A percentile compares a stretch with the other conserved stretches of the same genome.
These are phyloP conservation scores for Meripilus lineatus DNA, from an alignment of 1,284 basidiomycete species.

Conservation along the genomic window DNA sequence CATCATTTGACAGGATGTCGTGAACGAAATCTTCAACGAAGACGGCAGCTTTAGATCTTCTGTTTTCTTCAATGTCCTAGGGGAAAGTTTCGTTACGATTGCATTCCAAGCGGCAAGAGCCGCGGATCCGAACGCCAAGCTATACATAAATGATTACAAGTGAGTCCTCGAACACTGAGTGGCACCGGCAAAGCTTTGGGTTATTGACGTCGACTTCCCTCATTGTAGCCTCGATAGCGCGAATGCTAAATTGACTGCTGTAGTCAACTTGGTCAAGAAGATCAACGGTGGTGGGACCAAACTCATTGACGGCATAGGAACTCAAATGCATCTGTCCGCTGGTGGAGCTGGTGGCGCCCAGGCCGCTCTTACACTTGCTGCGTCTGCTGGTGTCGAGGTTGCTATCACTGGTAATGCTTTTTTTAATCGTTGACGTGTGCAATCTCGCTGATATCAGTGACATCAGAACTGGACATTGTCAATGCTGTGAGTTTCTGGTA, in stretches of 20 bases:
- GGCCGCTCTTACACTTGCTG: slow-evolving; percentile 31
- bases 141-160: slow-evolving; percentile 36
- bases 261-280: slow-evolving; percentile 29
- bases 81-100: slow-evolving; percentile 29
- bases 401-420: slow-evolving; percentile 40
- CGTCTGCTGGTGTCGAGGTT: slow-evolving; percentile 38
- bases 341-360: slow-evolving; percentile 35
- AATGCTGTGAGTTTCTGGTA: slow-evolving; percentile 15
- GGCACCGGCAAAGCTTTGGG: not conserved
- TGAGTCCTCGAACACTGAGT: slow-evolving; percentile 8
- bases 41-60: slow-evolving; percentile 31
- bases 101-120: slow-evolving; percentile 31
- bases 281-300: slow-evolving; percentile 23
- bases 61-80: slow-evolving; percentile 33
- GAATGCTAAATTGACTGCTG: slow-evolving; percentile 25
- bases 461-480: slow-evolving; percentile 25
- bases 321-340: slow-evolving; percentile 27
- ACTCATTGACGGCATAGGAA: slow-evolving; percentile 33
- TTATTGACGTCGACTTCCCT: not conserved
- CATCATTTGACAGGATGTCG: slow-evolving; percentile 18
- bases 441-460: not conserved
- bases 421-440: no score
- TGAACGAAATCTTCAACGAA: slow-evolving; percentile 32
- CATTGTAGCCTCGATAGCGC: slow-evolving; percentile 22
- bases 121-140: slow-evolving; percentile 33